phyloP scores from a whole-genome alignment of 306 rosid genomes.

The Mimosa pudica region DNA sequence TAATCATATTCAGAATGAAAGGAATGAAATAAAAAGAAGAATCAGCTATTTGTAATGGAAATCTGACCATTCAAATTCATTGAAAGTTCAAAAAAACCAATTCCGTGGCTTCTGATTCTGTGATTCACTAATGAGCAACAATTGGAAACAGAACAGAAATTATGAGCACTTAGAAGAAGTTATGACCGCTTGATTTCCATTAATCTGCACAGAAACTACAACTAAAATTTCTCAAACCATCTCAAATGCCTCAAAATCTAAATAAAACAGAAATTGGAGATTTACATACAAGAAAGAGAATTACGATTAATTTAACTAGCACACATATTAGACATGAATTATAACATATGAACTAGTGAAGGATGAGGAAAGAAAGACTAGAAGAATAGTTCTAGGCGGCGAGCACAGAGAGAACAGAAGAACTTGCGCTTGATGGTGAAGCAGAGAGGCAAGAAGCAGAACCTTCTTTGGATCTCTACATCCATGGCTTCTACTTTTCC shows the following conservation, averaged over 20 bases:
- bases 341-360: no score
- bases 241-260: not conserved
- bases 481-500: constrained; percentile 84
- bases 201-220: not conserved
- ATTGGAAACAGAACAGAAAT: not conserved
- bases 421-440: constrained; percentile 80
- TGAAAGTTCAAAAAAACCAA: not conserved
- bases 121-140: not conserved
- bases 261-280: not conserved
- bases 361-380: constrained; percentile 4
- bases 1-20: no score
- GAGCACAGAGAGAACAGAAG: constrained; percentile 71
- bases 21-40: no score
- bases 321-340: not conserved
- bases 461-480: constrained; percentile 63
- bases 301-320: not conserved
- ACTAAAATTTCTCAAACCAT: not conserved
- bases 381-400: constrained; percentile 63
- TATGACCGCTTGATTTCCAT: not conserved
- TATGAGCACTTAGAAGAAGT: not conserved
- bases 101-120: not conserved
- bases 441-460: constrained; percentile 76
- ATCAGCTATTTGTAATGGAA: not conserved
- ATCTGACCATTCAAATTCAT: not conserved
- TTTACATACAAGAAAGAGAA: not conserved